Percentiles rank a stretch among this genome's conserved stretches.
These are phyloP conservation scores for Francoa sonchifolia DNA, from an alignment of 441 rosid genomes.

Conservation along the genomic window DNA sequence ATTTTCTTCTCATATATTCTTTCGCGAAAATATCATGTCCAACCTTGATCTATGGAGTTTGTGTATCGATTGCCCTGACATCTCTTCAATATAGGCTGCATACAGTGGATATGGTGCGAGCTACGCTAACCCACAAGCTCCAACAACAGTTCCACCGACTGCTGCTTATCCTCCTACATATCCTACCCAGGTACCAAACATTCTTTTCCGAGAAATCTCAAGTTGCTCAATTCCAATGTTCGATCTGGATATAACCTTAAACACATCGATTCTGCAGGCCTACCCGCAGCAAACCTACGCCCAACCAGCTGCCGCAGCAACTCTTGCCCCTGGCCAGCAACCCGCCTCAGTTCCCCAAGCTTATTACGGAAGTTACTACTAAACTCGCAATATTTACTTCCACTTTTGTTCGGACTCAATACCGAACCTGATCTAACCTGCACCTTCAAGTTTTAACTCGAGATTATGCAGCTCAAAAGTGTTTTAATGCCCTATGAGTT, in stretches of 20 bases:
- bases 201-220: too few relatives aligned
- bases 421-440: neutral
- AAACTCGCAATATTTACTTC: slow-evolving; percentile 14
- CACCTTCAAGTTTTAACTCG: neutral
- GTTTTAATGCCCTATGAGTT: too few relatives aligned
- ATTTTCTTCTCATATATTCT: too few relatives aligned
- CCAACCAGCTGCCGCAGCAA: slow-evolving; percentile 35
- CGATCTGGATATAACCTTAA: too few relatives aligned
- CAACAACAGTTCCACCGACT: slow-evolving; percentile 51
- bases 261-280: too few relatives aligned
- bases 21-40: too few relatives aligned
- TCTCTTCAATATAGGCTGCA: slow-evolving; percentile 32
- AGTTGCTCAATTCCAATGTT: too few relatives aligned
- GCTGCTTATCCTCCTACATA: slow-evolving; percentile 66
- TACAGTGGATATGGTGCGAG: slow-evolving; percentile 57
- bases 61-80: too few relatives aligned
- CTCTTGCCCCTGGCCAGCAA: slow-evolving; percentile 58
- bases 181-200: slow-evolving; percentile 59
- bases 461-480: too few relatives aligned
- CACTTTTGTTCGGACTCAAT: too few relatives aligned
- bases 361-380: slow-evolving; percentile 69
- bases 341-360: slow-evolving; percentile 57
- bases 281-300: slow-evolving; percentile 70
- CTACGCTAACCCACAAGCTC: slow-evolving; percentile 52
- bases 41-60: too few relatives aligned